These are phyloP conservation scores for Xylaria arbuscula DNA, from an alignment of 2,329 filamentous ascomycete genomes.

Conservation along the genomic window DNA sequence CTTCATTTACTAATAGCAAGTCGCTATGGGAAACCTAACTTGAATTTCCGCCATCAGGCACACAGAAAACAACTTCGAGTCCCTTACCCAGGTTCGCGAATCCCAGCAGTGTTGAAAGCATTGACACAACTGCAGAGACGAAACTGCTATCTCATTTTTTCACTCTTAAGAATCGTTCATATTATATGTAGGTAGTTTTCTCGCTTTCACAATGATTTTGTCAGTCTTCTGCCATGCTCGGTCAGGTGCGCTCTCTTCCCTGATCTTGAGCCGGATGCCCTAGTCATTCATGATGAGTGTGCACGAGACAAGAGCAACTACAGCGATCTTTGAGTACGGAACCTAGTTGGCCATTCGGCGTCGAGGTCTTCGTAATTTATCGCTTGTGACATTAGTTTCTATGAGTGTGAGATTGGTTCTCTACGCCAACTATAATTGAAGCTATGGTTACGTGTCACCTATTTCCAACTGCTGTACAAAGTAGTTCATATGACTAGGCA, in stretches of 20 bases:
- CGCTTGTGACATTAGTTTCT: conserved; percentile 51
- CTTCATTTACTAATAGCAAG: no score
- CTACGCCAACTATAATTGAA: no score
- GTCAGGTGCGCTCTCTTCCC: conserved; percentile 46
- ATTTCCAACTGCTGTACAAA: background rate
- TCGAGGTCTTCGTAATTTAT: conserved; percentile 56
- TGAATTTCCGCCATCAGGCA: background rate
- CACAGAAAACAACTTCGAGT: background rate
- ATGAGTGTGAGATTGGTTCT: no score
- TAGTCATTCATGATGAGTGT: conserved; percentile 37
- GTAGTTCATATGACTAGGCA: background rate
- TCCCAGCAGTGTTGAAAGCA: background rate
- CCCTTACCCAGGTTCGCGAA: background rate
- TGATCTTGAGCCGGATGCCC: conserved; percentile 55
- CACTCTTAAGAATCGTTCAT: no score
- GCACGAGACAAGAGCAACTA: conserved; percentile 53
- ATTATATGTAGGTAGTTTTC: background rate
- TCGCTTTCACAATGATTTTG: background rate
- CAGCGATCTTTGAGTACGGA: conserved; percentile 57
- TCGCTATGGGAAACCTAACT: background rate
- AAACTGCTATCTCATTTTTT: background rate
- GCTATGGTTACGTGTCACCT: background rate
- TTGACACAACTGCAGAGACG: background rate
- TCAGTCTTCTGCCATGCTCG: conserved; percentile 55
- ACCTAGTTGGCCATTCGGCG: conserved; percentile 48